These are phyloP conservation scores for Chaetomiaceae sp. DNA, from an alignment of 2,329 filamentous ascomycete species.

Conservation along the genomic window DNA sequence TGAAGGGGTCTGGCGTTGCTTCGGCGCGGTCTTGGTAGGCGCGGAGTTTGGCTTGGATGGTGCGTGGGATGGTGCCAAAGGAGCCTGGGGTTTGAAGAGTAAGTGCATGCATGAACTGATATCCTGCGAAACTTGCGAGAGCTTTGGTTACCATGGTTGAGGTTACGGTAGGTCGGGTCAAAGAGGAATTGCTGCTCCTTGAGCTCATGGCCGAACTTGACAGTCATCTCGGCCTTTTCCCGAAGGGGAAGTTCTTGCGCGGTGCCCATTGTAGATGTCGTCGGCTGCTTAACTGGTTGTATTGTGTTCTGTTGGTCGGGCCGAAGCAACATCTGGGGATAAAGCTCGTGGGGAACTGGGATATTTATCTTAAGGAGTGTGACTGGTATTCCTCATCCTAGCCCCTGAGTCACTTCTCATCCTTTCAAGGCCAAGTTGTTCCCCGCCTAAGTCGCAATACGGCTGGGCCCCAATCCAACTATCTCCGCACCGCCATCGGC, in stretches of 20 bases:
- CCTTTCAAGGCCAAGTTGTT: background rate
- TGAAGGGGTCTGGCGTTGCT: constrained; percentile 67
- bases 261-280: background rate
- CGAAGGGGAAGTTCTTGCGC: constrained; percentile 13
- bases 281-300: background rate
- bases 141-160: constrained; percentile 69
- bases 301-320: too few relatives aligned
- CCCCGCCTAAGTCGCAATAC: background rate
- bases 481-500: background rate
- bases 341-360: too few relatives aligned
- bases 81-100: constrained; percentile 60
- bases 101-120: background rate
- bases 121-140: background rate
- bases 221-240: constrained; percentile 6
- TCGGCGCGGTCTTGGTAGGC: constrained; percentile 65
- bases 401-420: background rate
- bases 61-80: constrained; percentile 69
- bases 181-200: constrained; percentile 64
- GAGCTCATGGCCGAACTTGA: constrained; percentile 38
- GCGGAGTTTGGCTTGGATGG: constrained; percentile 56
- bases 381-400: too few relatives aligned
- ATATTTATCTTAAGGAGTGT: background rate
- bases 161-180: constrained; percentile 61
- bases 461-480: background rate
- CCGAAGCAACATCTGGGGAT: background rate